These are phyloP conservation scores for Millerago galiae DNA, from an alignment of 805 yeast species.

Conservation along the genomic window DNA sequence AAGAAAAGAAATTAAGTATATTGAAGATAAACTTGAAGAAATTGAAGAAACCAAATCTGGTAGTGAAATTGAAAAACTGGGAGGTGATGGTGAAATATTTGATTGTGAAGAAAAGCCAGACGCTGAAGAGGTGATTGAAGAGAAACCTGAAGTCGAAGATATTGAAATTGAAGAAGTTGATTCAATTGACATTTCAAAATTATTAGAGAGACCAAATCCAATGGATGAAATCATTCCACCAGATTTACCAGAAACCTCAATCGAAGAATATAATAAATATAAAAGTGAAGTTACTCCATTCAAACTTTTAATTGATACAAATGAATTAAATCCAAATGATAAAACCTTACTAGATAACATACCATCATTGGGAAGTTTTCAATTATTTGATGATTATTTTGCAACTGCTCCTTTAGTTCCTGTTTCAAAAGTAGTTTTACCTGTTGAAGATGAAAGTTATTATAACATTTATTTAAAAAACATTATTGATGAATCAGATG, in stretches of 20 bases:
- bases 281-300: slow-evolving; percentile 22
- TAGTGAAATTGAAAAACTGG: neutral
- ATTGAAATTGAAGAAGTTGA: slow-evolving; percentile 2
- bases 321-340: slow-evolving; percentile 28
- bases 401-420: slow-evolving; percentile 38
- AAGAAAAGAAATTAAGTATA: slow-evolving; percentile 35
- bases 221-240: slow-evolving; percentile 26
- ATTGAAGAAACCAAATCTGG: neutral
- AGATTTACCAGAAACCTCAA: slow-evolving; percentile 25
- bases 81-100: slow-evolving; percentile 1
- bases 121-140: no score
- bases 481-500: slow-evolving; percentile 33
- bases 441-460: slow-evolving; percentile 61
- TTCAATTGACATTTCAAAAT: slow-evolving; percentile 32
- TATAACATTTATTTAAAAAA: slow-evolving; percentile 50
- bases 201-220: slow-evolving; percentile 30
- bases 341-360: slow-evolving; percentile 28
- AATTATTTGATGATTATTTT: slow-evolving; percentile 25
- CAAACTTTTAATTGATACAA: slow-evolving; percentile 26
- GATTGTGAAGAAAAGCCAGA: neutral
- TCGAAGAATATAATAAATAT: slow-evolving; percentile 22
- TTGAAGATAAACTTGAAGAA: slow-evolving; percentile 16
- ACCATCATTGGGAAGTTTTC: slow-evolving; percentile 27
- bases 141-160: slow-evolving; percentile 1
- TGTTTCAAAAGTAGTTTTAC: slow-evolving; percentile 59